Evolutionary conservation across 768 basidiomycete species (phyloP).

Genomic region (Naganishia antarctica): DNA sequence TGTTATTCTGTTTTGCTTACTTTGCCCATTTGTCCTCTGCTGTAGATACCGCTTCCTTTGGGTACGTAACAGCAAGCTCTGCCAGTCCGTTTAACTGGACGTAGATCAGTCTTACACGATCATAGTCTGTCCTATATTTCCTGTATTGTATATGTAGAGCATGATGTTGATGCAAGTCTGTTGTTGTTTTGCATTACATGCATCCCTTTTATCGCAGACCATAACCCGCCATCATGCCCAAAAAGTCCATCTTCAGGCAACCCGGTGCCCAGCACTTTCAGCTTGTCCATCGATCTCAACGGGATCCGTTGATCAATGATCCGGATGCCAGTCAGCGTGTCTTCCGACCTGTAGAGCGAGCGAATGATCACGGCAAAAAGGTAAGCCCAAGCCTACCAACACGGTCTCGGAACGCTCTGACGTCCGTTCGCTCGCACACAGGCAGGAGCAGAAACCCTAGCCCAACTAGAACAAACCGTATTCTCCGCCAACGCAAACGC

Average conservation of each 20-base stretch:
- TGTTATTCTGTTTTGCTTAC: background rate
- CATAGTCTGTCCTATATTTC: constrained; percentile 23
- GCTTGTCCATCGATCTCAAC: constrained; percentile 90
- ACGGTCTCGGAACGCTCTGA: background rate
- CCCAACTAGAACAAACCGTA: constrained; percentile 63
- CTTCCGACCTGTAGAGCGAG: constrained; percentile 73
- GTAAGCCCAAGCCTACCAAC: constrained; percentile 18
- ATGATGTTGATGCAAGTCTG: constrained; percentile 16
- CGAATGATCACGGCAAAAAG: constrained; percentile 63
- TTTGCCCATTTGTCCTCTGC: background rate
- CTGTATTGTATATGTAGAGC: constrained; percentile 18
- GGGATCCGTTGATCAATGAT: constrained; percentile 93
- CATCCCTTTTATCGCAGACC: background rate
- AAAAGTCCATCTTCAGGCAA: constrained; percentile 72
- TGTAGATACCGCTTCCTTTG: background rate
- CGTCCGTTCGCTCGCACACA: background rate
- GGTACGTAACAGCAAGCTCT: constrained; percentile 17
- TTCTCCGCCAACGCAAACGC: constrained; percentile 55
- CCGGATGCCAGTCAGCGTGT: constrained; percentile 82
- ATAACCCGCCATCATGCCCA: constrained; percentile 21
- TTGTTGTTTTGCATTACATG: constrained; percentile 6
- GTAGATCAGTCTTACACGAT: constrained; percentile 20
- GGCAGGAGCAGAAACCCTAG: constrained; percentile 56
- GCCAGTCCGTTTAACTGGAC: background rate
- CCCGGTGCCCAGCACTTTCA: constrained; percentile 91